Conservation (phyloP, 2,329 filamentous ascomycete genomes). For the Ceratocystis cubensis region DNA sequence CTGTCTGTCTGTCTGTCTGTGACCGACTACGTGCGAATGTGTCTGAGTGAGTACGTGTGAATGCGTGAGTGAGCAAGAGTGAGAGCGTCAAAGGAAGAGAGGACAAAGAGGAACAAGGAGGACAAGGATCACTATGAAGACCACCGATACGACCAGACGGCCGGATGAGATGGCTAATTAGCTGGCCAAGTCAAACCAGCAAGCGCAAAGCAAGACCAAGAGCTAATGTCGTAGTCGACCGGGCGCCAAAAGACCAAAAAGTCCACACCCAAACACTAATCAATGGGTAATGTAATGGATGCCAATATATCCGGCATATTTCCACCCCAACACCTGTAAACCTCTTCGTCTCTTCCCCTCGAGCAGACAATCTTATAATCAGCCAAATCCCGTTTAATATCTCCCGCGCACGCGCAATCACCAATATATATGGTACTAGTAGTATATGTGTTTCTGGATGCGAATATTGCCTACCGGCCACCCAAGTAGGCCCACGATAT, state of each 20-base stretch:
- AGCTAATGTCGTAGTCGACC: too few species aligned
- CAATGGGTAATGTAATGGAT: background rate
- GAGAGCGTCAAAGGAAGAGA: background rate
- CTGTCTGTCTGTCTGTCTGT: too few species aligned
- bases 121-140: background rate
- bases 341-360: background rate
- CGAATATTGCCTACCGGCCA: background rate
- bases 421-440: slow-evolving; percentile 3
- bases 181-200: too few species aligned
- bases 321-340: background rate
- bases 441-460: background rate
- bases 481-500: background rate
- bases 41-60: too few species aligned
- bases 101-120: background rate
- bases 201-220: too few species aligned
- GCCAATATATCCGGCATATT: slow-evolving; percentile 1
- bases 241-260: too few species aligned
- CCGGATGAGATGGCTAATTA: too few species aligned
- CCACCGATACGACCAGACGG: background rate
- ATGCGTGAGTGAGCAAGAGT: too few species aligned
- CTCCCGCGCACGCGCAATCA: background rate
- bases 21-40: too few species aligned
- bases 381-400: background rate
- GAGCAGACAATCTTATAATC: background rate
- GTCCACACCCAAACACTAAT: too few species aligned